Percentiles rank a stretch among this genome's conserved stretches.
Evolutionary conservation across 768 basidiomycete species (phyloP).

Genomic region (Termitomyces sp.): DNA sequence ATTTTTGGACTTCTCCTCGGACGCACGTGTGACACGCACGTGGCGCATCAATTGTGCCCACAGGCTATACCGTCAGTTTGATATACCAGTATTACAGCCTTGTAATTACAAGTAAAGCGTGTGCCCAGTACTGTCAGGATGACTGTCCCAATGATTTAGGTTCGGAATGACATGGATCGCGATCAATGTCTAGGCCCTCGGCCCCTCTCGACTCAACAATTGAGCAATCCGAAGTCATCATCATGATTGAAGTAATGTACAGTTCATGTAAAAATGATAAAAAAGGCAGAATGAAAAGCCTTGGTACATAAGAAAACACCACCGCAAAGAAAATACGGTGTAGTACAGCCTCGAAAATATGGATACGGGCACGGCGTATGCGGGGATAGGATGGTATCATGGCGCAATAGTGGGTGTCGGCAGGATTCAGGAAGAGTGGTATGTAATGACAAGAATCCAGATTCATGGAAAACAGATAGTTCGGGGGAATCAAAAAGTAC

Average conservation of each 20-base stretch:
- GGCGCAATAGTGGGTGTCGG: neutral
- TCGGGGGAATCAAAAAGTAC: conserved; percentile 44
- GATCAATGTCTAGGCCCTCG: neutral
- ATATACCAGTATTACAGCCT: too few relatives aligned
- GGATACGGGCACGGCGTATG: neutral
- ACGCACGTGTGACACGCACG: too few relatives aligned
- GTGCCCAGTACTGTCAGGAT: too few relatives aligned
- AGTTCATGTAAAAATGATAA: neutral
- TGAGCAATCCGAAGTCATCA: neutral
- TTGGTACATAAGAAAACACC: neutral
- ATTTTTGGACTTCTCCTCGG: too few relatives aligned
- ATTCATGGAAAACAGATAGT: neutral
- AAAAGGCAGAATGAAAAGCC: neutral
- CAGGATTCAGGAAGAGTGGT: neutral
- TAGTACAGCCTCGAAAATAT: neutral
- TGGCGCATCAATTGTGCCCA: too few relatives aligned
- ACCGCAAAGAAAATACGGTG: neutral
- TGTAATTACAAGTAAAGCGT: too few relatives aligned
- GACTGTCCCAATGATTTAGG: too few relatives aligned
- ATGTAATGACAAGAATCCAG: neutral
- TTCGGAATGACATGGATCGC: too few relatives aligned
- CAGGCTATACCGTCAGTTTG: too few relatives aligned
- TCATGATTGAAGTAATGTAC: neutral
- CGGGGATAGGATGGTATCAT: neutral
- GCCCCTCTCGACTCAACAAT: neutral